Percentiles rank a stretch among this genome's conserved stretches.
phyloP scores from a whole-genome alignment of 1,139 yeast species.

The Candida dubliniensis region DNA sequence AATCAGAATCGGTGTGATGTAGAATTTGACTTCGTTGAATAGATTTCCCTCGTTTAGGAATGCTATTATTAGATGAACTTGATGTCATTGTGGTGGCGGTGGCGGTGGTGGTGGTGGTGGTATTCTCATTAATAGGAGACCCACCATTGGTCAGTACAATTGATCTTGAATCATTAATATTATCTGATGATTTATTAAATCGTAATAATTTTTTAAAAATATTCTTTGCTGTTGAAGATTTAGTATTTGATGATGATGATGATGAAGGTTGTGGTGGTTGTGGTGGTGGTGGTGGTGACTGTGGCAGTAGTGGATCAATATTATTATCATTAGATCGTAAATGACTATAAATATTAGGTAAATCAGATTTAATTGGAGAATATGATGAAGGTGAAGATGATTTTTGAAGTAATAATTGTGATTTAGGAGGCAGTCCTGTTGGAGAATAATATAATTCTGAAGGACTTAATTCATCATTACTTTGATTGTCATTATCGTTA shows the following conservation, averaged over 20 bases:
- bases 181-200: constrained; percentile 16
- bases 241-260: constrained; percentile 2
- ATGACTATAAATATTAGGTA: constrained; percentile 23
- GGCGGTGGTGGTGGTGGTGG: background rate
- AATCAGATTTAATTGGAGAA: constrained; percentile 27
- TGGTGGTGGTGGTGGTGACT: background rate
- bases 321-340: constrained; percentile 25
- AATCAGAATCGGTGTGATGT: constrained; percentile 5
- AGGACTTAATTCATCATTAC: constrained; percentile 6
- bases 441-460: constrained; percentile 8
- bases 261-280: no score
- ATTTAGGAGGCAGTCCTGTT: constrained; percentile 2
- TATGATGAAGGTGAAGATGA: constrained; percentile 16
- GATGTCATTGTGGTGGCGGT: background rate
- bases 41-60: constrained; percentile 6
- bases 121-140: background rate
- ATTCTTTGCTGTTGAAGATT: constrained; percentile 8
- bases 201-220: constrained; percentile 16
- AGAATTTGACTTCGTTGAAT: constrained; percentile 5
- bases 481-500: background rate
- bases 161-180: constrained; percentile 1
- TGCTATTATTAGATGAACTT: background rate
- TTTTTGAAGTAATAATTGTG: constrained; percentile 3
- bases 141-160: no score
- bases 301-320: constrained; percentile 2